Evolutionary conservation across 2,329 filamentous ascomycete species (phyloP).

Genomic region (Colletotrichum nymphaeae): DNA sequence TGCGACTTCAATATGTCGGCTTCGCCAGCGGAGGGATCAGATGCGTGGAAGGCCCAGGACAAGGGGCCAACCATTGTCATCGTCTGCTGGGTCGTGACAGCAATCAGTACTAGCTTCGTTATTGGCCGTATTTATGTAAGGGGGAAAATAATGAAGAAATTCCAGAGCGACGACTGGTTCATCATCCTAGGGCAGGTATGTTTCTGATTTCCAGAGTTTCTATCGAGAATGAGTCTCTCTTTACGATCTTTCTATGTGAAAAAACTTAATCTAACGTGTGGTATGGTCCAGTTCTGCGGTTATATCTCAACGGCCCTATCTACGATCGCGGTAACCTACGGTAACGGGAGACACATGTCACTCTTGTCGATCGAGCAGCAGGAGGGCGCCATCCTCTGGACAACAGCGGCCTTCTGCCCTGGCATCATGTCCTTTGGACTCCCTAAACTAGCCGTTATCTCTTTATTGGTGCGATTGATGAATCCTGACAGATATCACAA

Average conservation of each 20-base stretch:
- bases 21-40: background rate
- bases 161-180: slow-evolving; percentile 51
- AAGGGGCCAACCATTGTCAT: slow-evolving; percentile 47
- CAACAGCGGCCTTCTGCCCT: slow-evolving; percentile 49
- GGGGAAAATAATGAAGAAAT: slow-evolving; percentile 41
- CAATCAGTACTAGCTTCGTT: slow-evolving; percentile 43
- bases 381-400: slow-evolving; percentile 46
- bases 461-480: slow-evolving; percentile 50
- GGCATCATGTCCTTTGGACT: slow-evolving; percentile 52
- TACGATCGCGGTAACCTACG: slow-evolving; percentile 47
- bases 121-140: slow-evolving; percentile 45
- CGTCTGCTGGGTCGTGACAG: slow-evolving; percentile 44
- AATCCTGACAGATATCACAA: slow-evolving; percentile 48
- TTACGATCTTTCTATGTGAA: no score
- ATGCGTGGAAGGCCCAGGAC: slow-evolving; percentile 24
- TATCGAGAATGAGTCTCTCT: no score
- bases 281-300: background rate
- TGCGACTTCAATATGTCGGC: no score
- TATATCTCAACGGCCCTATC: slow-evolving; percentile 46
- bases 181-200: slow-evolving; percentile 39
- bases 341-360: slow-evolving; percentile 52
- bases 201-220: no score
- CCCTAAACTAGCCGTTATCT: slow-evolving; percentile 55
- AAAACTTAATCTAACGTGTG: no score
- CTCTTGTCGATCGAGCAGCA: slow-evolving; percentile 45